Conservation (phyloP, 805 yeast species). For the Candida germanica region DNA sequence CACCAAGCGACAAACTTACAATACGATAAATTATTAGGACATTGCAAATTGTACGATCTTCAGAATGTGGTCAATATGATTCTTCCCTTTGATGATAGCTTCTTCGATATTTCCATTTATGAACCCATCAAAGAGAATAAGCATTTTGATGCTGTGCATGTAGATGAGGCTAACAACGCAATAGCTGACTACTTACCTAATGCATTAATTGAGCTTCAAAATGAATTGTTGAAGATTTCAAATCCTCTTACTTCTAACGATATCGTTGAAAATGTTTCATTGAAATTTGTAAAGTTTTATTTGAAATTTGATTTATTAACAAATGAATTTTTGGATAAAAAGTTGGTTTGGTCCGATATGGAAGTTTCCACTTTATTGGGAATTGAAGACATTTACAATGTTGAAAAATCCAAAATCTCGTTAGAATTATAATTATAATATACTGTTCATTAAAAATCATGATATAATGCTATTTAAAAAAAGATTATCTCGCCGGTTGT, state of each 20-base stretch:
- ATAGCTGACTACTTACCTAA: constrained; percentile 55
- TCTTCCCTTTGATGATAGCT: constrained; percentile 59
- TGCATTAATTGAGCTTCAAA: constrained; percentile 60
- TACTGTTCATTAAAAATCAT: background rate
- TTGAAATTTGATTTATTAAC: constrained; percentile 36
- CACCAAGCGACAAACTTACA: constrained; percentile 43
- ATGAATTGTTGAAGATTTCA: constrained; percentile 51
- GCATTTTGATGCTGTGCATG: constrained; percentile 44
- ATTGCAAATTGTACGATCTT: constrained; percentile 55
- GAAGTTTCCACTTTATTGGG: constrained; percentile 74
- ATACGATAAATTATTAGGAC: constrained; percentile 45
- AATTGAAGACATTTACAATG: constrained; percentile 40
- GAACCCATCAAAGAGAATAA: constrained; percentile 63
- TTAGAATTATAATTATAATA: constrained; percentile 7
- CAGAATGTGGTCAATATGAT: constrained; percentile 69
- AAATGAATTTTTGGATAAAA: constrained; percentile 30
- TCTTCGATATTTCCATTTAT: constrained; percentile 60
- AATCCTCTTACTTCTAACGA: constrained; percentile 63
- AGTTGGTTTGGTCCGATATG: constrained; percentile 51
- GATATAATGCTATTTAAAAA: constrained; percentile 4
- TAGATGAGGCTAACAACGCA: constrained; percentile 41
- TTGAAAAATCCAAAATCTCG: constrained; percentile 1
- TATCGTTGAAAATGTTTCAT: constrained; percentile 48
- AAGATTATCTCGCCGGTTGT: constrained; percentile 40
- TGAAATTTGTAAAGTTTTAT: constrained; percentile 49